Conservation (phyloP, 2,329 filamentous ascomycete species). For the Helotiales sp. region DNA sequence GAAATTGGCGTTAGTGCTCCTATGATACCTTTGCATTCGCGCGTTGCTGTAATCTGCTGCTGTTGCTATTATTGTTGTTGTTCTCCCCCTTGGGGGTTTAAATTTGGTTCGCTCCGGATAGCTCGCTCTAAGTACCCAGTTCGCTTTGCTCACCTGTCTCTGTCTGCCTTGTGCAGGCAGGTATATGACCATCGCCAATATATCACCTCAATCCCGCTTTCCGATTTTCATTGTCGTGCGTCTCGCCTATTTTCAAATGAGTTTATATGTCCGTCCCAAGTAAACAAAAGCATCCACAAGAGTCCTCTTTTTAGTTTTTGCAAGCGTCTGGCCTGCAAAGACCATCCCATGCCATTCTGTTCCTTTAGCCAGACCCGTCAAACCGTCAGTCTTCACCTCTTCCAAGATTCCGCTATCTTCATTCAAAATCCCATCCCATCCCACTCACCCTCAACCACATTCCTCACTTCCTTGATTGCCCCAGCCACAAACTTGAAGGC, state of each 20-base stretch:
- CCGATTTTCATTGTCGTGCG: not conserved
- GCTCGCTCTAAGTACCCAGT: not conserved
- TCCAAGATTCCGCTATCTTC: not conserved
- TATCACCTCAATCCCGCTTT: not conserved
- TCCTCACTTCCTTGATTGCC: not conserved
- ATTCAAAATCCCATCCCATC: not conserved
- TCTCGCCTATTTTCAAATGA: not conserved
- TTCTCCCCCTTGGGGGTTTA: not conserved
- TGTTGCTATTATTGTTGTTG: not conserved
- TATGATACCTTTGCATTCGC: slow-evolving; percentile 26
- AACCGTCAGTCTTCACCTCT: too few relatives aligned
- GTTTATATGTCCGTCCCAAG: not conserved
- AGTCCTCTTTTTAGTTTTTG: too few relatives aligned
- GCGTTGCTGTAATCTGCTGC: not conserved
- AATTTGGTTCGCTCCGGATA: not conserved
- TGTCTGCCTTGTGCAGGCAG: slow-evolving; percentile 7
- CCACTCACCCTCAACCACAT: not conserved
- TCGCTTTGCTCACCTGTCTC: not conserved
- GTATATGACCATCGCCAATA: not conserved
- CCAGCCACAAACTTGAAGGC: not conserved
- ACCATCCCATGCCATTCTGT: too few relatives aligned
- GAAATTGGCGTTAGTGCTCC: slow-evolving; percentile 25
- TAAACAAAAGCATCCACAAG: not conserved
- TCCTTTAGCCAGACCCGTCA: too few relatives aligned
- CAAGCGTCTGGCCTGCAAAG: too few relatives aligned